These are phyloP conservation scores for Penicillium arizonense DNA, from an alignment of 495 filamentous ascomycete species.

Conservation along the genomic window DNA sequence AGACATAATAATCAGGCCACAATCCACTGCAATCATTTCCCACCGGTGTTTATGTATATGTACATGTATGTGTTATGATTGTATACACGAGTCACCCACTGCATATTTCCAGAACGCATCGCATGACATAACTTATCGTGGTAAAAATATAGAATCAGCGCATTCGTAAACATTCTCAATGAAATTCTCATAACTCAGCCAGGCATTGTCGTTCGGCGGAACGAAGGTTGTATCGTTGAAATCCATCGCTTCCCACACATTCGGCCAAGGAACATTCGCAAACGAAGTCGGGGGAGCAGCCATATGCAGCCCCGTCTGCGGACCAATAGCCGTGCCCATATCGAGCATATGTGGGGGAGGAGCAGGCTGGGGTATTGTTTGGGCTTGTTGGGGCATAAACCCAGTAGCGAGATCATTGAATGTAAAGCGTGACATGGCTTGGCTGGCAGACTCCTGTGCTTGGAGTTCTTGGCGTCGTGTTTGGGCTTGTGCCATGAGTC, in stretches of 20 bases:
- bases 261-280: slow-evolving; percentile 23
- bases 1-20: too few relatives aligned
- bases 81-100: too few relatives aligned
- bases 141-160: slow-evolving; percentile 21
- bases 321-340: background rate
- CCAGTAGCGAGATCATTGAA: background rate
- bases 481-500: slow-evolving; percentile 53
- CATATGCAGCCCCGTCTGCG: background rate
- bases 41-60: too few relatives aligned
- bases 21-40: too few relatives aligned
- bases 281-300: background rate
- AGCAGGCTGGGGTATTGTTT: background rate
- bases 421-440: slow-evolving; percentile 1
- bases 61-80: too few relatives aligned
- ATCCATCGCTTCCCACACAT: slow-evolving; percentile 36
- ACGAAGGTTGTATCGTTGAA: slow-evolving; percentile 4
- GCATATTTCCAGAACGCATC: too few relatives aligned
- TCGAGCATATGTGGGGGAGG: background rate
- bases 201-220: slow-evolving; percentile 20
- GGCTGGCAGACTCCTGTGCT: background rate
- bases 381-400: background rate
- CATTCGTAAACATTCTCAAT: slow-evolving; percentile 32
- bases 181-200: slow-evolving; percentile 36
- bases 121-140: slow-evolving; percentile 2
- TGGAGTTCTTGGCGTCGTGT: slow-evolving; percentile 21